Evolutionary conservation across 1,139 yeast genomes (phyloP).

Genomic region (Candida sojae): DNA sequence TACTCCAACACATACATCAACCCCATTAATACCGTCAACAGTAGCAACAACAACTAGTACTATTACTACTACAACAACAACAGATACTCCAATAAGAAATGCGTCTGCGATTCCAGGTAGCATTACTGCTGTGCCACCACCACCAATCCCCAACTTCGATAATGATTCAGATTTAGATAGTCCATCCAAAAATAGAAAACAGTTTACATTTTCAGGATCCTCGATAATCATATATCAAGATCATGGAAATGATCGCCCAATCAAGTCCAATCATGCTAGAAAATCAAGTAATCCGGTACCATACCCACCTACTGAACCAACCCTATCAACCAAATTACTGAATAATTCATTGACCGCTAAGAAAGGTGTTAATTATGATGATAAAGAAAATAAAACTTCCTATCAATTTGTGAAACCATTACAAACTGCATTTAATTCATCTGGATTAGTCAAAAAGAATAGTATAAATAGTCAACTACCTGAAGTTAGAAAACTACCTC

Average conservation of each 20-base stretch:
- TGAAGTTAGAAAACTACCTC: slow-evolving; percentile 44
- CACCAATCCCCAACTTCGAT: slow-evolving; percentile 21
- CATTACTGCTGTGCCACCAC: background rate
- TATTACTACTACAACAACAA: slow-evolving; percentile 17
- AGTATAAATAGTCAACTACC: slow-evolving; percentile 32
- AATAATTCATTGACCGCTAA: background rate
- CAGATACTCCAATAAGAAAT: background rate
- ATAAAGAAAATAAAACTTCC: slow-evolving; percentile 45
- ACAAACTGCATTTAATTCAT: slow-evolving; percentile 79
- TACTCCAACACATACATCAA: slow-evolving; percentile 16
- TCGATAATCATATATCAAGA: slow-evolving; percentile 22
- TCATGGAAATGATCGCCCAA: slow-evolving; percentile 3
- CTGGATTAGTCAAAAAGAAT: slow-evolving; percentile 75
- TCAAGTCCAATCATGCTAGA: background rate
- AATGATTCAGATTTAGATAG: slow-evolving; percentile 28
- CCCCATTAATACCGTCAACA: slow-evolving; percentile 7
- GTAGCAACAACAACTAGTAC: slow-evolving; percentile 22
- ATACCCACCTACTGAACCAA: slow-evolving; percentile 3
- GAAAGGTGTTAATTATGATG: slow-evolving; percentile 19
- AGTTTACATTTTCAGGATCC: slow-evolving; percentile 20
- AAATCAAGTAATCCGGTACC: slow-evolving; percentile 4
- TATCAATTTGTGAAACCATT: slow-evolving; percentile 79
- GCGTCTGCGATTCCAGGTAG: too few species aligned
- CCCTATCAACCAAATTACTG: background rate
- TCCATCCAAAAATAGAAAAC: slow-evolving; percentile 38